Base-by-base conservation (phyloP, 78 protist species). In the Pigoraptor vietnamica region DNA sequence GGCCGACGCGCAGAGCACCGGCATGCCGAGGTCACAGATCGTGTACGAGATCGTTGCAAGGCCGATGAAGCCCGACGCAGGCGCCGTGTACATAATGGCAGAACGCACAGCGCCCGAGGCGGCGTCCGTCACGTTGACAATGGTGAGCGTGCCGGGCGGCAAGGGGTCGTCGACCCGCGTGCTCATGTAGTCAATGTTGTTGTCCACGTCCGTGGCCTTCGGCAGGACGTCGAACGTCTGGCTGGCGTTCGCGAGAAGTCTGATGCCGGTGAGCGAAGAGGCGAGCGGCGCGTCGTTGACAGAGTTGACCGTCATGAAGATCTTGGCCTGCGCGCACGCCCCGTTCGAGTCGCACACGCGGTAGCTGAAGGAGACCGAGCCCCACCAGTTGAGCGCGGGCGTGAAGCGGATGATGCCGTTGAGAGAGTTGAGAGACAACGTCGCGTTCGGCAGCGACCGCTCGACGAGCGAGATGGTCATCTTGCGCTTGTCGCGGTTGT, bases 251-350 rank as follows among this genome's bases (percentile, higher is more conserved):
- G 36, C 87, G 34, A 32, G 36, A 32, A 83, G 87, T 23, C 14
- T 23, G 21, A 1, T 2, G 24, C 14, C 87, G 21, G 14, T 1
- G 24, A 19, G 1, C 0, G 34, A 1, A 19, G 87, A 2, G 23
- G 32, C 87, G 38, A 38, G 1, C 40, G 89, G 89, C 1, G 89
- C 56, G 89, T 86, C 89, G 48, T 86, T 86, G 56, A 86, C 89
- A 33, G 37, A 9, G 38, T 0, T 6, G 37, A 86, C 89, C 39
- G 0, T 2, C 32, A 86, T 10, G 48, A 0, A n/a, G 48, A 87
- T 0, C 35, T 21, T 32, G 37, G 90, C 90, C 2, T 39, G 1
- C 35, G 2, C 90, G 24, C 81, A 87, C 81, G 29, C 25, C 79
- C 81, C 90, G 21, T 2, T 25, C 9, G 23, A 23, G 79, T 87